Percentiles rank a stretch among this genome's conserved stretches.
Evolutionary conservation across 2,329 filamentous ascomycete species (phyloP).

Genomic region (Myriosclerotinia duriaeana): DNA sequence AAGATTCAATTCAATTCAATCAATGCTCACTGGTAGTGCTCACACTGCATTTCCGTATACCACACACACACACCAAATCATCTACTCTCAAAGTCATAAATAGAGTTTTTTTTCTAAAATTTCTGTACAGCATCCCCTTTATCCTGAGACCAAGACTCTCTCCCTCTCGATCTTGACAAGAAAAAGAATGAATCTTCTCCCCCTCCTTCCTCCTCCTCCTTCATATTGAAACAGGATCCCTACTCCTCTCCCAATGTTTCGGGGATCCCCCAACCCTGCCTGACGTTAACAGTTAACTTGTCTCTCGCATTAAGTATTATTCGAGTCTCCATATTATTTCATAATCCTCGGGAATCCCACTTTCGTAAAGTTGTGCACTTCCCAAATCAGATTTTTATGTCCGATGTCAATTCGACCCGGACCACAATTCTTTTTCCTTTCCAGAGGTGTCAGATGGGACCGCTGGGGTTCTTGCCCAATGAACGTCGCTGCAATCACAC

Average conservation of each 20-base stretch:
- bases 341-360: conserved; percentile 3
- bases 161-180: not conserved
- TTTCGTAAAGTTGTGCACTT: conserved; percentile 6
- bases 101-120: not conserved
- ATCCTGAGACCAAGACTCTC: not conserved
- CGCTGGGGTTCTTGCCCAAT: conserved; percentile 1
- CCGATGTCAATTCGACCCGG: conserved; percentile 14
- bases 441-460: not conserved
- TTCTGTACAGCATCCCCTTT: not conserved
- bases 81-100: not conserved
- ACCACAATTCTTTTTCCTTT: not conserved
- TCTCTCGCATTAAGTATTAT: conserved; percentile 1
- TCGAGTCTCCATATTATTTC: conserved; percentile 17
- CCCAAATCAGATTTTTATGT: conserved; percentile 17
- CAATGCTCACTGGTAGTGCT: too few species aligned
- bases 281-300: not conserved
- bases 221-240: not conserved
- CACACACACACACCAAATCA: not conserved
- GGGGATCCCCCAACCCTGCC: conserved; percentile 8
- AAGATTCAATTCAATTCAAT: not conserved
- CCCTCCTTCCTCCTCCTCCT: not conserved
- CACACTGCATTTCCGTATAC: conserved; percentile 16
- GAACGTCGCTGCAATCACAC: conserved; percentile 4
- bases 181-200: not conserved
- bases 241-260: conserved; percentile 1